Conservation (phyloP, 163 green algal species). For the Coccomyxa subellipsoidea region DNA sequence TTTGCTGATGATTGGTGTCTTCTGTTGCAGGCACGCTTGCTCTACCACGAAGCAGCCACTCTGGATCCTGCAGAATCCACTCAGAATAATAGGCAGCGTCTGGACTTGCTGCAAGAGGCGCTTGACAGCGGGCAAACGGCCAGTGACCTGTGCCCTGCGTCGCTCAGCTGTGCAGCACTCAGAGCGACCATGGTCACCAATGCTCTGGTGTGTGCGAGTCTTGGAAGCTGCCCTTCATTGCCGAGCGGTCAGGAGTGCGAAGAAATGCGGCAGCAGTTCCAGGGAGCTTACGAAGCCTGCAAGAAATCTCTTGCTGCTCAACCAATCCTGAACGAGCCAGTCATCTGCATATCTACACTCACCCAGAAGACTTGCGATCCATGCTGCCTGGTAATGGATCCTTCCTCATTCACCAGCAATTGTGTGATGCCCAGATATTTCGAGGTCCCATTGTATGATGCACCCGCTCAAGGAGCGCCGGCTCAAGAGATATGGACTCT, state of each 20-base stretch:
- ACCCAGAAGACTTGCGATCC: conserved; percentile 54
- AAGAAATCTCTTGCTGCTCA: conserved; percentile 33
- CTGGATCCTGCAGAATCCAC: conserved; percentile 21
- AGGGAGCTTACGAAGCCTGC: conserved; percentile 46
- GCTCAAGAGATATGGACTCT: too few species aligned
- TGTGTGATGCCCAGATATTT: too few species aligned
- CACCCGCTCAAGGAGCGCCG: too few species aligned
- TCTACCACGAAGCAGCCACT: conserved; percentile 63
- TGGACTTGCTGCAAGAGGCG: conserved; percentile 44
- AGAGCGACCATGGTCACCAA: conserved; percentile 60
- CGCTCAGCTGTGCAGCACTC: conserved; percentile 50
- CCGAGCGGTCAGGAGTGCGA: conserved; percentile 17
- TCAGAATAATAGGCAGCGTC: conserved; percentile 9
- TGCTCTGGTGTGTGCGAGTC: conserved; percentile 51
- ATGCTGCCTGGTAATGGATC: conserved; percentile 51
- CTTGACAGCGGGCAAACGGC: conserved; percentile 28
- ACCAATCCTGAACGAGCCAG: conserved; percentile 46
- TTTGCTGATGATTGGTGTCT: neutral
- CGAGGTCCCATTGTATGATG: too few species aligned
- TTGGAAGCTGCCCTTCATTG: neutral
- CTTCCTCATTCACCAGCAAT: neutral
- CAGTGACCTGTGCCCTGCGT: conserved; percentile 42
- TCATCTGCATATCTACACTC: conserved; percentile 52
- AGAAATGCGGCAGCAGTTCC: conserved; percentile 42
- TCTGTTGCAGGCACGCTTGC: conserved; percentile 43